Conservation (phyloP, 78 protist genomes). For the Dictyostelium intermedium region DNA sequence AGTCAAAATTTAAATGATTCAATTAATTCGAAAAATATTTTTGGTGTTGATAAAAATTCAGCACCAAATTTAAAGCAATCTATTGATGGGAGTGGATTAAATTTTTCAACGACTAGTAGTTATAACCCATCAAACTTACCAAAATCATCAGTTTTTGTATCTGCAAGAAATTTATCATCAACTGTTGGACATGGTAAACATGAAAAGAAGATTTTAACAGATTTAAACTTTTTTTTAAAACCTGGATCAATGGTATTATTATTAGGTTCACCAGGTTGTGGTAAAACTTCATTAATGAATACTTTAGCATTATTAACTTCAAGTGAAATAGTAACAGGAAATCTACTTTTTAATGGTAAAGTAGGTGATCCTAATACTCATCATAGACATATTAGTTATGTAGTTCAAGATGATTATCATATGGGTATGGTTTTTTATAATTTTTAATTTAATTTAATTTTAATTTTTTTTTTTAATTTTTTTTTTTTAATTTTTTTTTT, state of each 20-base stretch:
- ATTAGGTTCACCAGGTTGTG: slow-evolving; percentile 78
- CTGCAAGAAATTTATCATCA: slow-evolving; percentile 33
- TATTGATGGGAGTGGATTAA: neutral
- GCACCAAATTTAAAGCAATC: neutral
- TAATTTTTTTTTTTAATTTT: neutral
- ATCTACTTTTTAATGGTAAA: slow-evolving; percentile 32
- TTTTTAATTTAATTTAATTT: neutral
- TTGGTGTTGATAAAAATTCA: neutral
- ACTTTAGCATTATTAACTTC: neutral
- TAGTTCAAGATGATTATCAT: slow-evolving; percentile 61
- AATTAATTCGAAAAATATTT: neutral
- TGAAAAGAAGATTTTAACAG: slow-evolving; percentile 15
- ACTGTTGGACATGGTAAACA: neutral
- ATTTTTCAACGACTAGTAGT: neutral
- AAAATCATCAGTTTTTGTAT: slow-evolving; percentile 22
- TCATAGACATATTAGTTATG: slow-evolving; percentile 60
- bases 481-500: neutral
- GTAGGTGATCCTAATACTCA: slow-evolving; percentile 5
- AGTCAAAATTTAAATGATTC: neutral
- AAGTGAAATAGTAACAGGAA: slow-evolving; percentile 13
- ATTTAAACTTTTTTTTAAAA: slow-evolving; percentile 37
- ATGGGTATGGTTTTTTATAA: neutral
- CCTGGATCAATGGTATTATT: slow-evolving; percentile 73
- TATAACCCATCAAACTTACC: neutral
- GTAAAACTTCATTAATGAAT: slow-evolving; percentile 65